phyloP scores from a whole-genome alignment of 2,329 filamentous ascomycete genomes.

The Pseudogymnoascus sp. region DNA sequence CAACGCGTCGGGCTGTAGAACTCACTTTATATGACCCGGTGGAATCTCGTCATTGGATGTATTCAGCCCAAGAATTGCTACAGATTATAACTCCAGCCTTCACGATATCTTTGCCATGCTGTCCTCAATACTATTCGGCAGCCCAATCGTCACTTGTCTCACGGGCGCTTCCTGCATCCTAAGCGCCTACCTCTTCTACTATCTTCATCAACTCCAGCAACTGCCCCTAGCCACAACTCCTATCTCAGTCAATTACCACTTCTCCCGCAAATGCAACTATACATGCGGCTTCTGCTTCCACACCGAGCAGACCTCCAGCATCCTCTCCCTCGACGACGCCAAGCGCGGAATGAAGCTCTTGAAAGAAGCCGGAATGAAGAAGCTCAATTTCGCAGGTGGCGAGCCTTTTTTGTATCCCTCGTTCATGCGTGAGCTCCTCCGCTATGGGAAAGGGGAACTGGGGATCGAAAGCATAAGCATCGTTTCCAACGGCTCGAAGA shows the following conservation, averaged over 20 bases:
- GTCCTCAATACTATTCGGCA: no score
- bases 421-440: conserved; percentile 34
- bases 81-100: no score
- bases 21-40: conserved; percentile 21
- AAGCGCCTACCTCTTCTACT: no score
- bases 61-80: no score
- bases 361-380: conserved; percentile 42
- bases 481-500: conserved; percentile 43
- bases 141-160: no score
- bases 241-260: no score
- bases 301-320: conserved; percentile 40
- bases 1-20: no score
- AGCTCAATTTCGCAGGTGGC: conserved; percentile 47
- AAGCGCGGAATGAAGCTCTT: conserved; percentile 38
- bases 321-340: neutral
- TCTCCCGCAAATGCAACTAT: conserved; percentile 17
- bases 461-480: conserved; percentile 43
- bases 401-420: conserved; percentile 44
- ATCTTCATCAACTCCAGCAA: no score
- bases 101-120: no score
- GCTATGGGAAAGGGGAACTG: conserved; percentile 41
- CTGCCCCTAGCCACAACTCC: no score
- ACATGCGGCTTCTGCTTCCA: conserved; percentile 49
- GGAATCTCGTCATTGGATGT: no score
- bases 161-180: no score